phyloP scores from a whole-genome alignment of 192 early-diverging fungal species.

The Phlyctochytrium bullatum region DNA sequence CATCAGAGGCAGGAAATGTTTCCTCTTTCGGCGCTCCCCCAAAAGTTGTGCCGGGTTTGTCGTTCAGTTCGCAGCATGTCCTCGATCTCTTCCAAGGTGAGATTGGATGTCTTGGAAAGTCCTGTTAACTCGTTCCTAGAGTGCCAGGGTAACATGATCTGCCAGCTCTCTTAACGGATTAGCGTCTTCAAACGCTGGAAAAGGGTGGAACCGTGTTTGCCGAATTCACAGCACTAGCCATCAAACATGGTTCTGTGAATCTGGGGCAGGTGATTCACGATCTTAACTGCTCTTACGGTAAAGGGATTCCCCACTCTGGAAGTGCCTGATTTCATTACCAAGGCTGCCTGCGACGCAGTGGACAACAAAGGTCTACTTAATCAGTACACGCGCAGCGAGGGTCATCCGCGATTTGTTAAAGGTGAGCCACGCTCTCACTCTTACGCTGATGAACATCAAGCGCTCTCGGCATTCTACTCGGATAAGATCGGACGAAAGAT shows the following conservation, averaged over 20 bases:
- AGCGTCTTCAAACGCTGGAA: conserved; percentile 35
- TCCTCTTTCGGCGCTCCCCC: too few relatives aligned
- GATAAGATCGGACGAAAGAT: conserved; percentile 64
- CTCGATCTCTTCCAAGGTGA: too few relatives aligned
- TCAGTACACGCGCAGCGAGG: conserved; percentile 78
- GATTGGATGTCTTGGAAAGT: too few relatives aligned
- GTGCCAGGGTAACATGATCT: too few relatives aligned
- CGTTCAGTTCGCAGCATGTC: too few relatives aligned
- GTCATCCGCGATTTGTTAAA: conserved; percentile 40
- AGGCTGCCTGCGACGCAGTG: conserved; percentile 73
- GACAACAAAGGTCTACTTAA: conserved; percentile 57
- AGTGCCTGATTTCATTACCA: conserved; percentile 72
- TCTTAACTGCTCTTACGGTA: neutral
- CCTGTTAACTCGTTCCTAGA: too few relatives aligned
- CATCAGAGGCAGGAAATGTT: too few relatives aligned
- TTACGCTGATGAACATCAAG: conserved; percentile 24
- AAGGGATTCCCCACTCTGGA: conserved; percentile 77
- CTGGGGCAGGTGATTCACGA: conserved; percentile 79
- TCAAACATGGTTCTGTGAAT: conserved; percentile 84
- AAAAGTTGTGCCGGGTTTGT: too few relatives aligned
- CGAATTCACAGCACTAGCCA: conserved; percentile 79
- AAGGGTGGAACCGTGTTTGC: conserved; percentile 51
- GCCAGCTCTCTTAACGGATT: too few relatives aligned
- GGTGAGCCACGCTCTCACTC: conserved; percentile 9
- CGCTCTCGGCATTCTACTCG: conserved; percentile 75